These are phyloP conservation scores for Serendipita indica DNA, from an alignment of 768 basidiomycete species.

Conservation along the genomic window DNA sequence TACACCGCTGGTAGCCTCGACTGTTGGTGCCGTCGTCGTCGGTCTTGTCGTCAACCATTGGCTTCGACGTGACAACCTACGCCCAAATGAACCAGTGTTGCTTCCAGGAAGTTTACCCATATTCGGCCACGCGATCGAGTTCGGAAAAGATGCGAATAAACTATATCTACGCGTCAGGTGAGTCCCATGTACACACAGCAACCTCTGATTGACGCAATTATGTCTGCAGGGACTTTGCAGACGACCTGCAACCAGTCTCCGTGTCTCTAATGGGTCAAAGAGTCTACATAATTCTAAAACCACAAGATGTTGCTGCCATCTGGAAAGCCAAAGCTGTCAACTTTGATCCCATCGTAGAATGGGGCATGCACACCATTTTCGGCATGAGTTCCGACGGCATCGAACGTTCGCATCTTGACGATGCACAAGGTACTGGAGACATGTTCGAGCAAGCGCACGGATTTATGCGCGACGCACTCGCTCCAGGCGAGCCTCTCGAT, in stretches of 20 bases:
- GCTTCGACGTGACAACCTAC: no score
- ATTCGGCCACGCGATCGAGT: neutral
- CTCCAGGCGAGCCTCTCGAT: neutral
- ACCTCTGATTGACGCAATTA: neutral
- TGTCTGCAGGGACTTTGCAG: neutral
- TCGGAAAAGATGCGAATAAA: slow-evolving; percentile 7
- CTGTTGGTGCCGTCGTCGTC: no score
- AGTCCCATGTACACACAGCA: no score
- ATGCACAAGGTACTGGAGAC: neutral
- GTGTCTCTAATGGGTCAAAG: neutral
- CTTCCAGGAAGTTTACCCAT: neutral
- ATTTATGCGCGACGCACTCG: neutral
- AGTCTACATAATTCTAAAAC: neutral
- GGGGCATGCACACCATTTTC: neutral
- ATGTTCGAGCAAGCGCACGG: neutral
- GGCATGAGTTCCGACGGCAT: neutral
- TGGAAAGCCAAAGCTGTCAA: neutral
- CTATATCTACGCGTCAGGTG: no score
- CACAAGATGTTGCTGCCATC: neutral
- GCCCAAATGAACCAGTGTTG: neutral
- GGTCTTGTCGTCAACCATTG: no score
- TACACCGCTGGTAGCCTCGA: no score
- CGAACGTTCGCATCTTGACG: neutral
- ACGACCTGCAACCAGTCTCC: neutral
- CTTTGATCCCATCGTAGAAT: neutral